These are phyloP conservation scores for Teunomyces atbi DNA, from an alignment of 805 yeast species.

Conservation along the genomic window DNA sequence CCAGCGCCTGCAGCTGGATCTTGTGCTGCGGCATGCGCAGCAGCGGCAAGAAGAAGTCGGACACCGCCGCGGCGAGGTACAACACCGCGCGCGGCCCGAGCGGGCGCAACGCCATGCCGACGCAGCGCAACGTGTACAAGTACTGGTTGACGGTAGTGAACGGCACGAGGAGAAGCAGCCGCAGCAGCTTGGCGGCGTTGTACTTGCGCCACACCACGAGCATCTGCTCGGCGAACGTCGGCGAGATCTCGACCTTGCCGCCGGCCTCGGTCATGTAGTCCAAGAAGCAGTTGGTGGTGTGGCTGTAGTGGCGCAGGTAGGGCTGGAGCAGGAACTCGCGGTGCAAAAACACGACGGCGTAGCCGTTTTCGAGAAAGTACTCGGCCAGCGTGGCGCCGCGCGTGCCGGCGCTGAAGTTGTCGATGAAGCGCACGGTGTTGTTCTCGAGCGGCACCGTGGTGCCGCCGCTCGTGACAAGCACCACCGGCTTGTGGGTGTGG, in stretches of 20 bases:
- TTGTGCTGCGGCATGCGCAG: conserved; percentile 89
- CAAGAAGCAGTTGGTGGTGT: conserved; percentile 78
- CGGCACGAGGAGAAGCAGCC: conserved; percentile 67
- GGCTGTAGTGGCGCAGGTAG: conserved; percentile 85
- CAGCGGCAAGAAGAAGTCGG: conserved; percentile 90
- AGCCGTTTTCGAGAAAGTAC: conserved; percentile 77
- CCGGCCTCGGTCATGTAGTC: conserved; percentile 70
- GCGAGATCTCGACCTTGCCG: conserved; percentile 60
- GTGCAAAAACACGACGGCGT: conserved; percentile 90
- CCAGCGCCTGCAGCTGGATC: conserved; percentile 75
- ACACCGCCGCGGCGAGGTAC: conserved; percentile 95
- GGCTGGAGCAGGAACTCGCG: conserved; percentile 91
- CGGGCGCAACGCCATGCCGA: conserved; percentile 58
- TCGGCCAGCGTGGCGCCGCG: conserved; percentile 97
- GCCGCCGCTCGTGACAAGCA: conserved; percentile 91
- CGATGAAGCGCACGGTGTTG: conserved; percentile 94
- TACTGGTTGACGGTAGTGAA: conserved; percentile 96
- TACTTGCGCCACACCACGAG: conserved; percentile 56
- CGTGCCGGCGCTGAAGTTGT: conserved; percentile 96
- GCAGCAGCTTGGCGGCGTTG: conserved; percentile 46
- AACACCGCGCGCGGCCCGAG: conserved; percentile 64
- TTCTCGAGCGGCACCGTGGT: conserved; percentile 97
- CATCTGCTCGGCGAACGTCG: conserved; percentile 61
- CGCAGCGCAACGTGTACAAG: conserved; percentile 71
- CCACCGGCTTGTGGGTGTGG: conserved; percentile 52